Evolutionary conservation across 768 basidiomycete genomes (phyloP).

Genomic region (Mycena chlorophos): DNA sequence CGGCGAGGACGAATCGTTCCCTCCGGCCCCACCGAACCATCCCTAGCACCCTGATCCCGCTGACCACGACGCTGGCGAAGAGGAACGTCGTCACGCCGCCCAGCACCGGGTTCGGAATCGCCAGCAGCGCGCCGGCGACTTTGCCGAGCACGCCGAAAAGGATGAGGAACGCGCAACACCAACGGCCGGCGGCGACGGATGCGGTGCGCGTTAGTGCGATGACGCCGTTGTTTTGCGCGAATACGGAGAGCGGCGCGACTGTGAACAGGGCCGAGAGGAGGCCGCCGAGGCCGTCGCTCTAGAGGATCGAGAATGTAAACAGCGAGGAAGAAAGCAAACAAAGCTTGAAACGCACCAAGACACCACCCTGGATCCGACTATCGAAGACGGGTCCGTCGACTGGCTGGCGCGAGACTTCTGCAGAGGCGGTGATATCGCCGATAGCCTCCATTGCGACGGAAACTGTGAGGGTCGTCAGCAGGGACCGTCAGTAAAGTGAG

Average conservation of each 20-base stretch:
- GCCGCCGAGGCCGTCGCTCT: conserved; percentile 81
- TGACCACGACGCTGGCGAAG: conserved; percentile 72
- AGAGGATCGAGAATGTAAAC: conserved; percentile 40
- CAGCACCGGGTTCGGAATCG: conserved; percentile 80
- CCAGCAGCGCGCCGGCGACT: conserved; percentile 79
- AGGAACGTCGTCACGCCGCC: conserved; percentile 89
- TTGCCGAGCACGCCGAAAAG: conserved; percentile 81
- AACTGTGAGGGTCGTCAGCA: conserved; percentile 36
- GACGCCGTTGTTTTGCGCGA: conserved; percentile 80
- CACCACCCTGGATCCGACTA: conserved; percentile 78
- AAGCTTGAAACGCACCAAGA: conserved; percentile 49
- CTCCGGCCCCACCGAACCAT: conserved; percentile 60
- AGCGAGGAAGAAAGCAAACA: conserved; percentile 41
- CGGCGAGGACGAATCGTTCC: conserved; percentile 69
- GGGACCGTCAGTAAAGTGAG: conserved; percentile 42
- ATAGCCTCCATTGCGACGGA: conserved; percentile 82
- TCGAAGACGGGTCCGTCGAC: conserved; percentile 72
- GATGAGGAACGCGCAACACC: conserved; percentile 79
- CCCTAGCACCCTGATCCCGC: conserved; percentile 70
- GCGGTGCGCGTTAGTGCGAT: conserved; percentile 86
- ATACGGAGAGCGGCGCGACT: conserved; percentile 76
- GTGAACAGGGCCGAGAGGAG: conserved; percentile 81
- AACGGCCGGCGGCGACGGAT: conserved; percentile 73
- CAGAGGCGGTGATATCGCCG: conserved; percentile 80
- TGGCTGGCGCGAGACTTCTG: conserved; percentile 74